These are phyloP conservation scores for Ustilago hordei DNA, from an alignment of 1,284 basidiomycete species.

Conservation along the genomic window DNA sequence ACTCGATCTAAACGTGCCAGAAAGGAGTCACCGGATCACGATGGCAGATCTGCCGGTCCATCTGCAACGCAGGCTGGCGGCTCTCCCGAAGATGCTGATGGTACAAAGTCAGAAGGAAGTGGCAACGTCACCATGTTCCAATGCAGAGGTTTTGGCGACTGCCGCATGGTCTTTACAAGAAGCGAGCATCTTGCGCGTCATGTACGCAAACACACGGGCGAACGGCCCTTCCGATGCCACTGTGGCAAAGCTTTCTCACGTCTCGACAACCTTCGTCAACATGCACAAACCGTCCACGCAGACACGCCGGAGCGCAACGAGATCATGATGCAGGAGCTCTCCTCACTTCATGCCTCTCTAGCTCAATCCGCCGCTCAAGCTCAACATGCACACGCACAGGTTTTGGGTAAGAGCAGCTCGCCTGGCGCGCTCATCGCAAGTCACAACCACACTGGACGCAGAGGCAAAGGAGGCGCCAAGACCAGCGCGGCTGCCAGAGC, in stretches of 20 bases:
- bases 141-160: conserved; percentile 92
- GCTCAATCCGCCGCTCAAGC: conserved; percentile 69
- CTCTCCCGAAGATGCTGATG: conserved; percentile 20
- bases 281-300: conserved; percentile 93
- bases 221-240: conserved; percentile 90
- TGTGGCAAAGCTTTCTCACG: conserved; percentile 95
- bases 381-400: conserved; percentile 61
- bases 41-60: neutral
- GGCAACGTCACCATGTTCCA: conserved; percentile 87
- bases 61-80: conserved; percentile 5
- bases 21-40: conserved; percentile 28
- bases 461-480: conserved; percentile 40
- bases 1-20: conserved; percentile 25
- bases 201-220: conserved; percentile 96
- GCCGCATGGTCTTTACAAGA: conserved; percentile 93
- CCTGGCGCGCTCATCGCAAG: conserved; percentile 44
- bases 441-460: conserved; percentile 45
- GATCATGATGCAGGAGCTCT: conserved; percentile 88
- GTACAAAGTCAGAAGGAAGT: conserved; percentile 35
- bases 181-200: conserved; percentile 95
- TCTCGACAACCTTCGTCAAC: conserved; percentile 94
- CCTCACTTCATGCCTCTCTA: conserved; percentile 84
- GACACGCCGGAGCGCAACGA: conserved; percentile 88
- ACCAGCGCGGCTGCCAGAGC: conserved; percentile 31
- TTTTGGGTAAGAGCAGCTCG: conserved; percentile 55